Evolutionary conservation across 371 early-diverging fungal genomes (phyloP).

Genomic region (Nosema muscidifuracis): DNA sequence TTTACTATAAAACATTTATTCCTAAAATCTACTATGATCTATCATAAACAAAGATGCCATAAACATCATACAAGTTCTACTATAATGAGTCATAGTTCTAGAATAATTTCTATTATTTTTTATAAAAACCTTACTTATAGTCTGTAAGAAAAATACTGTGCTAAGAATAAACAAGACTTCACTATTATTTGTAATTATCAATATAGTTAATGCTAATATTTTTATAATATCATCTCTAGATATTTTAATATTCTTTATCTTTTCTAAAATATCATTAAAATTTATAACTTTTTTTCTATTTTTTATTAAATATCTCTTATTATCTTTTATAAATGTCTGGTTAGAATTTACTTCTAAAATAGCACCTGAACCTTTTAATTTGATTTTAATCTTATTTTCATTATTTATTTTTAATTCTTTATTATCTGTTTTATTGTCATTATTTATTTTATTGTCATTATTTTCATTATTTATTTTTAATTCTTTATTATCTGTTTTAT

Average conservation of each 20-base stretch:
- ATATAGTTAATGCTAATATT: constrained; percentile 12
- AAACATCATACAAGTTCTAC: constrained; percentile 23
- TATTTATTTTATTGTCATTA: not conserved
- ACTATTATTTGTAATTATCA: constrained; percentile 21
- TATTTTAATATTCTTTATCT: not conserved
- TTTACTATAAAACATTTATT: not conserved
- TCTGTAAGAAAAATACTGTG: constrained; percentile 13
- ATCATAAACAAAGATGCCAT: constrained; percentile 22
- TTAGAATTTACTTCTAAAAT: constrained; percentile 14
- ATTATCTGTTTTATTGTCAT: no score
- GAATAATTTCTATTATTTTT: not conserved
- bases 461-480: no score
- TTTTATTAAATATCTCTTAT: constrained; percentile 13
- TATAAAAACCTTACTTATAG: constrained; percentile 5
- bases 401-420: no score
- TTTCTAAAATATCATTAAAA: constrained; percentile 1
- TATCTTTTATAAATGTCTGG: constrained; percentile 1
- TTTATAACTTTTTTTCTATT: constrained; percentile 19
- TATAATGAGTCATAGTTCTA: constrained; percentile 9
- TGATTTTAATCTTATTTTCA: no score
- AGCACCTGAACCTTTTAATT: not conserved
- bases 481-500: no score
- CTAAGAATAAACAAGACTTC: constrained; percentile 22
- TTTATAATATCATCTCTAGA: constrained; percentile 17
- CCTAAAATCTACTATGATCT: constrained; percentile 18